Evolutionary conservation across 768 basidiomycete genomes (phyloP), one percentile per base, ranked within the genome.

Genomic region (Leucosporidium creatinivorum): DNA sequence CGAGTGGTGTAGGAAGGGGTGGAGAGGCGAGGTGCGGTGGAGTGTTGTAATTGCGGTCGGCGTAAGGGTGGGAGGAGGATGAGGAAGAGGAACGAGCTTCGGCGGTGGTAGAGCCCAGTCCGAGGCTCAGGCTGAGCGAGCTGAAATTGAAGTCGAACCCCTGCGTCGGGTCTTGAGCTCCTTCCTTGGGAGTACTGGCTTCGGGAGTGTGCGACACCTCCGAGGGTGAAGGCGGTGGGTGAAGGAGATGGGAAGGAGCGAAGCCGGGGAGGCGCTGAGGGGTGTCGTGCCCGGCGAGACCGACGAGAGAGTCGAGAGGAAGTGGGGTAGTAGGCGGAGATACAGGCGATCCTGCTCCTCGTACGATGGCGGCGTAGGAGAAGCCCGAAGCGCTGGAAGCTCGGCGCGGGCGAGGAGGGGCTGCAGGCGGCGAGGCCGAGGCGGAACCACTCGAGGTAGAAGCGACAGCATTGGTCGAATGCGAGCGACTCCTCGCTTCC

Each of bases 331-430:
- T 19, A 3, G 51, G 31, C 48, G 61, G 31, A 4, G 58, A 47
- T 6, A 15, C 39, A 17, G 39, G 39, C 3, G 39, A 44, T 44
- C 39, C 39, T 6, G 54, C 25, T 2, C 59, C 54, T 0, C 64
- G 49, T 12, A 65, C 17, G 18, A 57, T 51, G 10, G 64, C 64
- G 15, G 64, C 64, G 51, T 65, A 65, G 36, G 64, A 65, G 36
- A 58, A 28, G 3, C 30, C 31, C 57, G 54, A 26, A 19, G 50
- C 25, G 50, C 50, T 23, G 18, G 25, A 26, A 51, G 25, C 25
- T 51, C 23, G 25, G 21, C 23, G 50, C 8, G 25, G 50, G n/a
- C 50, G 50, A 9, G 50, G 50, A 23, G 21, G 50, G 21, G 58
- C 33, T 28, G 47, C 21, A 28, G 50, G 21, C 23, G 50, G 25